Conservation (phyloP, 257 asterid species). For the Euphrasia confusa region DNA sequence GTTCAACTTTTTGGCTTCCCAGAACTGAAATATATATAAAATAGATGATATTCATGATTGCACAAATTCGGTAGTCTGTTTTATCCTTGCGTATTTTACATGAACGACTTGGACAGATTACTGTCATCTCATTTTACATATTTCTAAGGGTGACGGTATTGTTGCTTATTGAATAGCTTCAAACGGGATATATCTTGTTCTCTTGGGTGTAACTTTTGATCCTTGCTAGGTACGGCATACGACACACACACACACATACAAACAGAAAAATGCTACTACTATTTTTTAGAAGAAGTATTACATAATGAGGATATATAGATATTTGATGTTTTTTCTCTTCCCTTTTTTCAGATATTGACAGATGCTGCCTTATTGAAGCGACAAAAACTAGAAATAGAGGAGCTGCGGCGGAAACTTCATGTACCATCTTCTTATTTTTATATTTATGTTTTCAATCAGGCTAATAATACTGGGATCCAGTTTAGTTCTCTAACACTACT, state of each 20-base stretch:
- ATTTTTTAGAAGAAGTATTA: neutral
- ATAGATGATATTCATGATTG: neutral
- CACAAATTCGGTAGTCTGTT: constrained; percentile 10
- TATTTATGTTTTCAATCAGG: constrained; percentile 10
- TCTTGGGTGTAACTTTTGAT: neutral
- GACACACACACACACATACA: neutral
- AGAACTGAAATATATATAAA: neutral
- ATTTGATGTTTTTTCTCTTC: constrained; percentile 19
- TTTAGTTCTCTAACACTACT: constrained; percentile 9
- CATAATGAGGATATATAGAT: neutral
- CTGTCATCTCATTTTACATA: neutral
- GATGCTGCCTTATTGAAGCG: constrained; percentile 93
- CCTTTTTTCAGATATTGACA: constrained; percentile 61
- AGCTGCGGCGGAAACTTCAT: constrained; percentile 81
- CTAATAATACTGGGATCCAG: neutral
- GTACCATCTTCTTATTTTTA: constrained; percentile 27
- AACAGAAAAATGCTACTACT: neutral
- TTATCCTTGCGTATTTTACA: constrained; percentile 10
- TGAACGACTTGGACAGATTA: constrained; percentile 2
- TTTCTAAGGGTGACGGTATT: constrained; percentile 3
- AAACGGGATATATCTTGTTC: constrained; percentile 3
- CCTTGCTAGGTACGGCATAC: constrained; percentile 7
- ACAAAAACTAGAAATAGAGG: constrained; percentile 89
- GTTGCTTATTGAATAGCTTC: constrained; percentile 10
- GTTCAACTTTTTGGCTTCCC: neutral